Evolutionary conservation across 2,329 filamentous ascomycete genomes (phyloP).

Genomic region (Sporothrix brasiliensis): DNA sequence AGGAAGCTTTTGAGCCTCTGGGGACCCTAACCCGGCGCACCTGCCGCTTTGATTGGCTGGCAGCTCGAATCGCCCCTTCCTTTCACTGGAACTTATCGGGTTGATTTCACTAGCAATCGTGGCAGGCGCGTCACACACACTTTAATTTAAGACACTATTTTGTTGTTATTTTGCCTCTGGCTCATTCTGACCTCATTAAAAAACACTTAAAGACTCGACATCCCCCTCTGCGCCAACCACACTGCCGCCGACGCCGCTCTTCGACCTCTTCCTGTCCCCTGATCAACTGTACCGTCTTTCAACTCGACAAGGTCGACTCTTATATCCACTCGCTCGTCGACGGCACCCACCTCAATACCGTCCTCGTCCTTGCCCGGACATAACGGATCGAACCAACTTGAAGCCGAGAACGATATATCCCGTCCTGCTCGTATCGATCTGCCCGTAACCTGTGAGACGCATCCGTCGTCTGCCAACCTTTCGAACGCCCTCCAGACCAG

Average conservation of each 20-base stretch:
- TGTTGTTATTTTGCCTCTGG: constrained; percentile 19
- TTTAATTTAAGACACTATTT: constrained; percentile 15
- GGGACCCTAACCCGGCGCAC: constrained; percentile 30
- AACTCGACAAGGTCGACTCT: neutral
- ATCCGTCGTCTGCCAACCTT: neutral
- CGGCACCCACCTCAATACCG: neutral
- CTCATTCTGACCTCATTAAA: constrained; percentile 20
- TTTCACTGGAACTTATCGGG: constrained; percentile 21
- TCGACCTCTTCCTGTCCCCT: constrained; percentile 8
- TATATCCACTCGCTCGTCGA: neutral
- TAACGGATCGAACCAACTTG: constrained; percentile 14
- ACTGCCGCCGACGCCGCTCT: neutral
- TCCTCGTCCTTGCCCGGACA: constrained; percentile 4
- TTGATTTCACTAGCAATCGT: neutral
- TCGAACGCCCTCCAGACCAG: neutral
- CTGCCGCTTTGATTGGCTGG: constrained; percentile 37
- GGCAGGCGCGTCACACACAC: constrained; percentile 29
- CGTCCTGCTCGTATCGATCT: neutral
- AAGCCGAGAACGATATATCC: constrained; percentile 7
- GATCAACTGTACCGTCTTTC: neutral
- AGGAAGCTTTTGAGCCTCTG: constrained; percentile 30
- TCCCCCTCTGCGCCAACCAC: neutral
- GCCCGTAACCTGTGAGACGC: neutral
- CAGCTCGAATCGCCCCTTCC: constrained; percentile 28
- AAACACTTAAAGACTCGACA: constrained; percentile 12